phyloP scores from a whole-genome alignment of 805 yeast genomes.

The Priceomyces melissophilus region DNA sequence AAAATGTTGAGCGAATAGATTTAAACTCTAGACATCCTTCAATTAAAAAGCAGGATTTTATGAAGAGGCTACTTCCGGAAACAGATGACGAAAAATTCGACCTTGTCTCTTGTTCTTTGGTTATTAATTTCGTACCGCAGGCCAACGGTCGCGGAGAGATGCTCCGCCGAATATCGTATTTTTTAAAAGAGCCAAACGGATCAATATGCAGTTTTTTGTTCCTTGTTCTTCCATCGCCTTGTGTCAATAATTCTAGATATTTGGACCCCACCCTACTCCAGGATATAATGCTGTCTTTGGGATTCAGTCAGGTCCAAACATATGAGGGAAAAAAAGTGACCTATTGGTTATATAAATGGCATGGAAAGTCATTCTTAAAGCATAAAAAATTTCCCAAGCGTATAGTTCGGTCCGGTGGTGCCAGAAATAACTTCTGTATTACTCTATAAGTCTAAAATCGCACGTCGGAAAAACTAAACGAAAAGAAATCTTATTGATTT shows the following conservation, averaged over 20 bases:
- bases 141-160: slow-evolving; percentile 71
- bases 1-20: slow-evolving; percentile 62
- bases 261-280: slow-evolving; percentile 44
- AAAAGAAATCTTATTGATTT: no score
- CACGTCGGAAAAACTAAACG: neutral
- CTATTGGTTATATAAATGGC: slow-evolving; percentile 64
- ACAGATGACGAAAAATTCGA: slow-evolving; percentile 48
- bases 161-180: slow-evolving; percentile 58
- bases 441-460: neutral
- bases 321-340: slow-evolving; percentile 69
- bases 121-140: slow-evolving; percentile 82
- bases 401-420: slow-evolving; percentile 53
- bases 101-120: slow-evolving; percentile 78
- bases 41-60: slow-evolving; percentile 77
- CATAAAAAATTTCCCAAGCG: slow-evolving; percentile 33
- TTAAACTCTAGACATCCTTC: slow-evolving; percentile 73
- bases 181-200: slow-evolving; percentile 40
- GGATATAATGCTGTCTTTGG: slow-evolving; percentile 54
- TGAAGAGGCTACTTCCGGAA: slow-evolving; percentile 65
- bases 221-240: slow-evolving; percentile 85
- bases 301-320: slow-evolving; percentile 46
- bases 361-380: slow-evolving; percentile 19
- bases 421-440: slow-evolving; percentile 67
- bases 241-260: slow-evolving; percentile 80
- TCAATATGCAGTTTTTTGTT: slow-evolving; percentile 47